These are phyloP conservation scores for Obelidium mucronatum DNA, from an alignment of 192 early-diverging fungal species.

Conservation along the genomic window DNA sequence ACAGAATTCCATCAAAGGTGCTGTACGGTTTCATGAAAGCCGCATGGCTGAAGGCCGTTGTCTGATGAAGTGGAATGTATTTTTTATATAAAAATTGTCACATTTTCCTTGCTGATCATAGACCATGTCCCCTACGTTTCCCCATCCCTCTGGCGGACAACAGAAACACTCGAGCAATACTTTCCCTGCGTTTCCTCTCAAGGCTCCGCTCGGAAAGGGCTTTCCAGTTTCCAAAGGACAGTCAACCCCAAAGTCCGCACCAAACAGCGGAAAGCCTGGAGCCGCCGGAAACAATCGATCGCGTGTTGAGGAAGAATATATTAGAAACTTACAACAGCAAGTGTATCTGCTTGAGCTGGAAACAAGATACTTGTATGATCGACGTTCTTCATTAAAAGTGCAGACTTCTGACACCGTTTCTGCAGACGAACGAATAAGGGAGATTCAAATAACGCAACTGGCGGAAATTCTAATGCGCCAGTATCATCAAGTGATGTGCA, in stretches of 20 bases:
- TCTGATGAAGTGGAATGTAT: too few relatives aligned
- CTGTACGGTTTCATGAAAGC: too few relatives aligned
- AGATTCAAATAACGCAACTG: neutral
- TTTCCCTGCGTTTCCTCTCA: conserved; percentile 24
- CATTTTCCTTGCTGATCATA: neutral
- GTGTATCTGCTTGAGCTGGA: conserved; percentile 67
- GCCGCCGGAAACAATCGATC: conserved; percentile 2
- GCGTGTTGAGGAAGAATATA: conserved; percentile 58
- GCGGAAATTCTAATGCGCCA: neutral
- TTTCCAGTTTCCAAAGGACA: conserved; percentile 16
- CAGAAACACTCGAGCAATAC: neutral
- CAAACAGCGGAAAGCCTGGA: neutral
- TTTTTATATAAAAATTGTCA: conserved; percentile 5
- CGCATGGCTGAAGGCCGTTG: too few relatives aligned
- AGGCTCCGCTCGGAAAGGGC: conserved; percentile 30
- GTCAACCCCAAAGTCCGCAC: neutral
- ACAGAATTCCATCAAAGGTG: too few relatives aligned
- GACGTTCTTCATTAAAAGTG: neutral
- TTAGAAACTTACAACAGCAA: conserved; percentile 66
- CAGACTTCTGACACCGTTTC: neutral
- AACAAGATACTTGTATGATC: conserved; percentile 60
- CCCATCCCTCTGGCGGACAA: neutral
- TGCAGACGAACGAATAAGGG: conserved; percentile 15
- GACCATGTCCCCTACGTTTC: conserved; percentile 23
- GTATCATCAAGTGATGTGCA: neutral